Conservation (phyloP, 2,329 filamentous ascomycete genomes). For the Neocatenulostroma microsporum region DNA sequence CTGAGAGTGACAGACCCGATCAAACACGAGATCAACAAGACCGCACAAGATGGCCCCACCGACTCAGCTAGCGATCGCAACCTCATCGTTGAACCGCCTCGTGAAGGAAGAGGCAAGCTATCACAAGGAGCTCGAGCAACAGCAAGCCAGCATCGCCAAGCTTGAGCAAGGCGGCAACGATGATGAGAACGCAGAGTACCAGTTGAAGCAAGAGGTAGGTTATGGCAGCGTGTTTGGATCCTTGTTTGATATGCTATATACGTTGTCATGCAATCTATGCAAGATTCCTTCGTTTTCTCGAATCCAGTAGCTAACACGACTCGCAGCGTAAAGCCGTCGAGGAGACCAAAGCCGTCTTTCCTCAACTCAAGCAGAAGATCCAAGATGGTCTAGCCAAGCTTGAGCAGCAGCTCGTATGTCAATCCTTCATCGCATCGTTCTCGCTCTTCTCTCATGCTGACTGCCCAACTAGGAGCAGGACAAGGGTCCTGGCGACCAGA, state of each 20-base stretch:
- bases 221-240: background rate
- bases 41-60: constrained; percentile 63
- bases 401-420: constrained; percentile 63
- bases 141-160: constrained; percentile 63
- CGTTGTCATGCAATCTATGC: constrained; percentile 1
- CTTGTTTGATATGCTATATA: background rate
- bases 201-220: constrained; percentile 77
- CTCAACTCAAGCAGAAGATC: constrained; percentile 63
- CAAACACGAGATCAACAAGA: background rate
- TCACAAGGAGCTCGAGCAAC: constrained; percentile 71
- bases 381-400: constrained; percentile 62
- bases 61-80: constrained; percentile 68
- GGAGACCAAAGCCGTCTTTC: constrained; percentile 80
- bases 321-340: constrained; percentile 67
- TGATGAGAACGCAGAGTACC: constrained; percentile 66
- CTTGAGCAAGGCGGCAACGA: constrained; percentile 47
- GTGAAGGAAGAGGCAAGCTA: constrained; percentile 90
- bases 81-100: constrained; percentile 69
- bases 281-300: background rate
- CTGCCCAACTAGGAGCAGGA: constrained; percentile 31
- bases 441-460: constrained; percentile 5
- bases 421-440: constrained; percentile 24
- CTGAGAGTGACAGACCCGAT: too few relatives aligned
- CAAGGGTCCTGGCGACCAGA: constrained; percentile 33
- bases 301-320: constrained; percentile 3